These are phyloP conservation scores for Phoma sp. DNA, from an alignment of 2,329 filamentous ascomycete species.

Conservation along the genomic window DNA sequence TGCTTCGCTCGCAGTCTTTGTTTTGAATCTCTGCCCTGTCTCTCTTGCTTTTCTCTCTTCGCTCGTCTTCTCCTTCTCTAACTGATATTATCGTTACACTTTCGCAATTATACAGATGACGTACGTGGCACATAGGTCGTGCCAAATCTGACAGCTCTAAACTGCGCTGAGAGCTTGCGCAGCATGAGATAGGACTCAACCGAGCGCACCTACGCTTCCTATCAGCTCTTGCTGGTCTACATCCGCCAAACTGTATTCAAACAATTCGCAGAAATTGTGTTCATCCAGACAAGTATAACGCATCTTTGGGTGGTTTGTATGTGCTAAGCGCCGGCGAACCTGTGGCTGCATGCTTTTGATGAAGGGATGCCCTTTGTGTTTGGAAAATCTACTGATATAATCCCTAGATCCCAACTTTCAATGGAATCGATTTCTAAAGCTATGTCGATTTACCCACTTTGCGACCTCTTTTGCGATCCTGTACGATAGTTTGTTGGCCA, in stretches of 20 bases:
- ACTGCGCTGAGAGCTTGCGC: neutral
- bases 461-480: neutral
- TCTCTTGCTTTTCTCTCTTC: neutral
- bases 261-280: neutral
- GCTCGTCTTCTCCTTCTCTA: neutral
- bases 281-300: neutral
- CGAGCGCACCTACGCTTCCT: neutral
- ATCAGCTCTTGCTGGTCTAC: neutral
- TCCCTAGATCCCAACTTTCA: neutral
- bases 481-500: neutral
- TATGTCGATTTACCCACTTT: neutral
- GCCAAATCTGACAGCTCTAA: neutral
- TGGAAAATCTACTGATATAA: constrained; percentile 5
- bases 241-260: neutral
- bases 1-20: neutral
- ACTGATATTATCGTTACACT: neutral
- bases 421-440: neutral
- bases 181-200: neutral
- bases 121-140: neutral
- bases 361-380: constrained; percentile 10
- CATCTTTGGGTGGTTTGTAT: neutral
- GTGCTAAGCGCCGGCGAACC: neutral
- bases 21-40: neutral
- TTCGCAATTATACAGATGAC: neutral
- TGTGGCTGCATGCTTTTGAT: neutral